Conservation (phyloP, 768 basidiomycete species). For the Bullera alba region DNA sequence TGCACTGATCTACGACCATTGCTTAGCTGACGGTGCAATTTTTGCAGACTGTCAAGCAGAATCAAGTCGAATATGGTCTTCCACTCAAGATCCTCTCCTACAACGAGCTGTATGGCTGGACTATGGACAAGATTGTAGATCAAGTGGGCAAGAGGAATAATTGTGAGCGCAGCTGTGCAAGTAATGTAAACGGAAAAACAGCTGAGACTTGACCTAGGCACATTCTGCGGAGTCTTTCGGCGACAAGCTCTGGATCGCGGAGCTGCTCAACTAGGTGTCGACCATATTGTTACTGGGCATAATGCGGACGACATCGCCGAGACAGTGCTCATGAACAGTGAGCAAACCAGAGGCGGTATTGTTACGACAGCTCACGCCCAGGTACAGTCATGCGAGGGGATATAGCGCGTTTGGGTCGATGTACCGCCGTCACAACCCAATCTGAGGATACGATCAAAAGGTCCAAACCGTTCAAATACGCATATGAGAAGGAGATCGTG, state of each 20-base stretch:
- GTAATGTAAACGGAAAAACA: background rate
- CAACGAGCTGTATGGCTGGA: conserved; percentile 96
- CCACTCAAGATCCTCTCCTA: conserved; percentile 95
- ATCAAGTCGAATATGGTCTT: conserved; percentile 88
- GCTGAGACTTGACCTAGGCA: conserved; percentile 50
- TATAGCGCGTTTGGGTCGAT: conserved; percentile 85
- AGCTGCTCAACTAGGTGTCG: conserved; percentile 76
- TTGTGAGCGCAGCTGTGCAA: conserved; percentile 58
- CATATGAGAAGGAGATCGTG: conserved; percentile 99
- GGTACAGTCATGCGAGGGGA: conserved; percentile 89
- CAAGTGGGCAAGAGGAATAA: conserved; percentile 95
- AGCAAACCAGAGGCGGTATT: conserved; percentile 33
- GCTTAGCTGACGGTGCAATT: background rate
- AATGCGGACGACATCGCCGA: conserved; percentile 99
- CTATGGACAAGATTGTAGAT: conserved; percentile 94
- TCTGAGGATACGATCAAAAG: conserved; percentile 94
- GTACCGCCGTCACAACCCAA: conserved; percentile 89
- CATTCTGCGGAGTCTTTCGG: conserved; percentile 96
- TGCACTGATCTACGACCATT: background rate
- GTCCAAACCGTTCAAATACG: conserved; percentile 99
- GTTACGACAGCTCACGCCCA: background rate
- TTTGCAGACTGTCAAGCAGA: conserved; percentile 86
- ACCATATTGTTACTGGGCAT: conserved; percentile 97
- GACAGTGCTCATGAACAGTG: conserved; percentile 97
- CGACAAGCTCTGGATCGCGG: conserved; percentile 94